A percentile compares a stretch with the other conserved stretches of the same genome.
Conservation (phyloP, 2,329 filamentous ascomycete species). For the Claviceps maximensis region DNA sequence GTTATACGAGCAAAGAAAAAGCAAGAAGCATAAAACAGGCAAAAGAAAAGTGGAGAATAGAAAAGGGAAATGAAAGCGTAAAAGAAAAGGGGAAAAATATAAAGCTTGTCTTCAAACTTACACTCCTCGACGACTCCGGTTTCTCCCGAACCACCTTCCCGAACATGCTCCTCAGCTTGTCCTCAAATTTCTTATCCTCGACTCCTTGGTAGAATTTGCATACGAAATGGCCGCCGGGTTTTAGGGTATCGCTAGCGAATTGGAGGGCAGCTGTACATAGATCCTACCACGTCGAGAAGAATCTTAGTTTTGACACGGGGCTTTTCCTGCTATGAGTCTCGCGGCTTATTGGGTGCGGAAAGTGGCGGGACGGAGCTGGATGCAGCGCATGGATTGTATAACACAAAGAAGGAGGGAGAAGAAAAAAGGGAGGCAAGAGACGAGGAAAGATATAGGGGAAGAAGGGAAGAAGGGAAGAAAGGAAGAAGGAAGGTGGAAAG, state of each 20-base stretch:
- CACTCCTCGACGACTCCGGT: constrained; percentile 77
- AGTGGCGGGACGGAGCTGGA: no score
- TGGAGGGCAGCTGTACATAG: constrained; percentile 74
- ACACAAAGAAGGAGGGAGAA: no score
- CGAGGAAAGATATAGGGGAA: no score
- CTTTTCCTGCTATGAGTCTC: no score
- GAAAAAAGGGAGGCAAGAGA: neutral
- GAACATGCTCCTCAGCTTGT: constrained; percentile 63
- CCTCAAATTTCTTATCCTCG: constrained; percentile 73
- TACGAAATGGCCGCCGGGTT: constrained; percentile 74
- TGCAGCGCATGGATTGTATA: no score
- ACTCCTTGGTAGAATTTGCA: constrained; percentile 95
- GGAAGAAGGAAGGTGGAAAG: neutral
- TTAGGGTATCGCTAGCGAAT: constrained; percentile 77
- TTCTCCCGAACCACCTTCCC: constrained; percentile 73
- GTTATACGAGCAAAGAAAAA: no score
- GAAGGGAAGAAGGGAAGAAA: neutral
- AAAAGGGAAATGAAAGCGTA: no score
- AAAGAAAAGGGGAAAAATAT: neutral
- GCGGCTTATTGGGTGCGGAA: no score
- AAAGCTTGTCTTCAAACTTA: constrained; percentile 30
- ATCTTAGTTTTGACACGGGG: neutral
- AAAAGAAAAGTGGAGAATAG: neutral
- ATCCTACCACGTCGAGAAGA: constrained; percentile 45
- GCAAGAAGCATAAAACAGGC: neutral